Evolutionary conservation across 257 asterid species (phyloP).

Genomic region (Orobanche coerulescens): DNA sequence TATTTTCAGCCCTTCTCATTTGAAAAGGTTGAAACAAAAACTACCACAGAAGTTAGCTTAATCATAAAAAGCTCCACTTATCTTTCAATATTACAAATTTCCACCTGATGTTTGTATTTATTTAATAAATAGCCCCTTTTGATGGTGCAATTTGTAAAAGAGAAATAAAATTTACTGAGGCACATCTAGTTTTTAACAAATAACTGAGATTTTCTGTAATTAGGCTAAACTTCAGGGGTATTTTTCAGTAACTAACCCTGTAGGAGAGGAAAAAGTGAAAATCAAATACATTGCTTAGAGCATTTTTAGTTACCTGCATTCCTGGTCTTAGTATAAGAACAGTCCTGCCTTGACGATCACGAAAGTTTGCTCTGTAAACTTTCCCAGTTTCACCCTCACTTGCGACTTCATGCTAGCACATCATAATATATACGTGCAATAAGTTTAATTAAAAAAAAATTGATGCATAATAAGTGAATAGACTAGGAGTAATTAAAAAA

Average conservation of each 20-base stretch:
- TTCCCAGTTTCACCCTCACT: slow-evolving; percentile 89
- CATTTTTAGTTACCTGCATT: slow-evolving; percentile 47
- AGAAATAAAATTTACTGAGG: too few species aligned
- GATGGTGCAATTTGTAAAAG: too few species aligned
- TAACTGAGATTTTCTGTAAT: too few species aligned
- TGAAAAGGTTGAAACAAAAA: too few species aligned
- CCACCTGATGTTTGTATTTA: too few species aligned
- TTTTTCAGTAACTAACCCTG: neutral
- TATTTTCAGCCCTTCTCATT: neutral
- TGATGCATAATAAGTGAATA: neutral
- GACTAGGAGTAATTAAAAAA: neutral
- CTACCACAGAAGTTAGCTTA: too few species aligned
- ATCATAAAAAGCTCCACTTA: too few species aligned
- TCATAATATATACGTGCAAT: neutral
- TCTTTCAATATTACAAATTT: too few species aligned
- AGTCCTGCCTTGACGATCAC: slow-evolving; percentile 72
- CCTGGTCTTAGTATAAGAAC: slow-evolving; percentile 94
- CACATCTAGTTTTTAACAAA: too few species aligned
- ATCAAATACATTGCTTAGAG: slow-evolving; percentile 11
- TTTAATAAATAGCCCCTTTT: too few species aligned
- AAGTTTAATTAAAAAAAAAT: neutral
- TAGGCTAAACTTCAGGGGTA: neutral
- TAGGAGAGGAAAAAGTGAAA: neutral
- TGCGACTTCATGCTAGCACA: slow-evolving; percentile 65
- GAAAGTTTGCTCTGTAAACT: slow-evolving; percentile 71